Conservation (phyloP, 805 yeast genomes). For the Cyberlindnera euphorbiae region DNA sequence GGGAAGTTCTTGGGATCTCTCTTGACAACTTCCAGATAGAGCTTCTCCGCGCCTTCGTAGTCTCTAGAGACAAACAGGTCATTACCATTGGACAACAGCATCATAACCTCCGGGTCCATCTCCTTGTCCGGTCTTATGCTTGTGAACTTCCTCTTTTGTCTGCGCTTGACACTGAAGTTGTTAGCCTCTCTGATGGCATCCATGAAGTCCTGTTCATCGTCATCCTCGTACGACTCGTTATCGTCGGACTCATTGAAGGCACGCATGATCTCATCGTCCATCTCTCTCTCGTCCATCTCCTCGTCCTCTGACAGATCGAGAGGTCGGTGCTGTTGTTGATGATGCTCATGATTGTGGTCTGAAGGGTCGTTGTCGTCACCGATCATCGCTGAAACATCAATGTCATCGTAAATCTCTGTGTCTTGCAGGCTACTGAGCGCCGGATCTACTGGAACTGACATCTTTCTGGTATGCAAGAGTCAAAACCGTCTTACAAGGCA, state of each 20-base stretch:
- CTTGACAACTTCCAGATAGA: conserved; percentile 66
- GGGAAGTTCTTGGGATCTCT: conserved; percentile 72
- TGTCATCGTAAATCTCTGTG: conserved; percentile 21
- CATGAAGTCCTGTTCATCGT: conserved; percentile 42
- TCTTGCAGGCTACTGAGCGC: conserved; percentile 1
- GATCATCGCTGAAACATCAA: conserved; percentile 29
- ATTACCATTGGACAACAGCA: conserved; percentile 65
- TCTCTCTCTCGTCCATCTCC: conserved; percentile 15
- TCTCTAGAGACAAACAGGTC: conserved; percentile 71
- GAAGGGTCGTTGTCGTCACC: conserved; percentile 16
- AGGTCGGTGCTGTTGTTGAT: background rate
- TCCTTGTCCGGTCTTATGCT: conserved; percentile 34
- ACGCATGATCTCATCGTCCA: conserved; percentile 31
- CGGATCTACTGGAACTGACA: conserved; percentile 14
- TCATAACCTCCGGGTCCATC: conserved; percentile 68
- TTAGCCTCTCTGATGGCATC: conserved; percentile 66
- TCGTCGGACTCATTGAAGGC: conserved; percentile 33
- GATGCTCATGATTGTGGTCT: conserved; percentile 5
- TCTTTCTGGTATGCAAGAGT: background rate
- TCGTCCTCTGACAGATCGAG: conserved; percentile 11
- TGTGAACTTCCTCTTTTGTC: conserved; percentile 30
- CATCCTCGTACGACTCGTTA: conserved; percentile 33
- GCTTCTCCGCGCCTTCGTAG: conserved; percentile 50
- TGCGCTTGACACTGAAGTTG: conserved; percentile 49
- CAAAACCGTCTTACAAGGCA: too few species aligned